phyloP scores from a whole-genome alignment of 2,329 filamentous ascomycete species.

The Botrytis tulipae region DNA sequence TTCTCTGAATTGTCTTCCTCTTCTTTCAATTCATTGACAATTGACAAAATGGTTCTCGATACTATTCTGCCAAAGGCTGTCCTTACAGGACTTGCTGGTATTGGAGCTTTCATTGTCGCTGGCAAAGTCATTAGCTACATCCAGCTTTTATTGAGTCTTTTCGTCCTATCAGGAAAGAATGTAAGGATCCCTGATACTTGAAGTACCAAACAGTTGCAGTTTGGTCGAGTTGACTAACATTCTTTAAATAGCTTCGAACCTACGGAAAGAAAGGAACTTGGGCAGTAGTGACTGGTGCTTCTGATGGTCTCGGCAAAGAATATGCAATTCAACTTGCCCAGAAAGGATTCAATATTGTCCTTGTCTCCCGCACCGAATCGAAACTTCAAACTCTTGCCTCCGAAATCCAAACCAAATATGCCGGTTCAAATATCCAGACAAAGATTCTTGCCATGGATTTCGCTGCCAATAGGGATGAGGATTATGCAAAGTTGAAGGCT shows the following conservation, averaged over 20 bases:
- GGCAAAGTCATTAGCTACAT: constrained; percentile 57
- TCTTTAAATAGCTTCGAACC: constrained; percentile 65
- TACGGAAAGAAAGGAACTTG: constrained; percentile 91
- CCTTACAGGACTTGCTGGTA: constrained; percentile 41
- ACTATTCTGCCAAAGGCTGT: constrained; percentile 27
- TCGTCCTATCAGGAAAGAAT: constrained; percentile 63
- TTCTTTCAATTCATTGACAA: background rate
- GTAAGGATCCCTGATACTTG: constrained; percentile 41
- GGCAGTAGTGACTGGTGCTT: constrained; percentile 92
- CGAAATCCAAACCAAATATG: constrained; percentile 71
- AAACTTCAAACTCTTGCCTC: constrained; percentile 78
- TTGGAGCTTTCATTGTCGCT: constrained; percentile 60
- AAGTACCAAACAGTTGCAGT: background rate
- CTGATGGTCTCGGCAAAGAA: constrained; percentile 95
- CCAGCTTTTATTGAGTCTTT: constrained; percentile 63
- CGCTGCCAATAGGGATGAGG: constrained; percentile 70
- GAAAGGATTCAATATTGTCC: constrained; percentile 91
- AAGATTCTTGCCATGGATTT: constrained; percentile 92
- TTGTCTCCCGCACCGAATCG: constrained; percentile 91
- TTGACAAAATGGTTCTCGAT: constrained; percentile 25
- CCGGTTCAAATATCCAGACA: constrained; percentile 60
- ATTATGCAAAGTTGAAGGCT: constrained; percentile 72
- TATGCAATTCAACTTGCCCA: constrained; percentile 85
- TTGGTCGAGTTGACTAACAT: background rate
- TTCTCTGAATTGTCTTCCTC: background rate